phyloP scores from a whole-genome alignment of 2,329 filamentous ascomycete genomes.

The Penicillium sp. region DNA sequence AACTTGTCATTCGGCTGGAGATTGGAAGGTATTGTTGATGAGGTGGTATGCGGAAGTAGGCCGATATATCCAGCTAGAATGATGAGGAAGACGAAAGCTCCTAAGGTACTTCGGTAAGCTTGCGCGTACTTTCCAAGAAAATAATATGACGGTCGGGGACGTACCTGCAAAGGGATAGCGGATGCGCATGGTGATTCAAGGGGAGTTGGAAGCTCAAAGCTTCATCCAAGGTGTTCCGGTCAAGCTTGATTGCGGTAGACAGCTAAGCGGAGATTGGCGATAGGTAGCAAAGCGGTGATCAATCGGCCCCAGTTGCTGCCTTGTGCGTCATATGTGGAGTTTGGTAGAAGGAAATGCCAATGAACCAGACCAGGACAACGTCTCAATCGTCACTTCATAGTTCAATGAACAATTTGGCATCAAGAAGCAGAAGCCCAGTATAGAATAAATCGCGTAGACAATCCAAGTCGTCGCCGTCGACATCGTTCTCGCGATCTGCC shows the following conservation, averaged over 20 bases:
- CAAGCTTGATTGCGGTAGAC: not conserved
- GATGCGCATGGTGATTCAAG: constrained; percentile 67
- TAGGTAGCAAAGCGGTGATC: constrained; percentile 10
- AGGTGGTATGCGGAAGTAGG: constrained; percentile 57
- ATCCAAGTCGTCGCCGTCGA: not conserved
- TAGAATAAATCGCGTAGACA: constrained; percentile 20
- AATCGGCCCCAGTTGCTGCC: constrained; percentile 19
- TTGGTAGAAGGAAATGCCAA: not conserved
- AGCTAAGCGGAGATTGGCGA: not conserved
- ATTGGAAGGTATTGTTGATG: constrained; percentile 41
- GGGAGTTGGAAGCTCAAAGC: not conserved
- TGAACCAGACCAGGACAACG: not conserved
- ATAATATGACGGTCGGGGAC: constrained; percentile 29
- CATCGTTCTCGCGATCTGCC: constrained; percentile 24
- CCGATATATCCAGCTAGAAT: constrained; percentile 76
- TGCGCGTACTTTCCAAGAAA: constrained; percentile 3
- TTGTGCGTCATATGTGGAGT: constrained; percentile 31
- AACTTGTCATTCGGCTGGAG: constrained; percentile 80
- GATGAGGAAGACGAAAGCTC: constrained; percentile 64
- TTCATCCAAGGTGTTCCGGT: not conserved
- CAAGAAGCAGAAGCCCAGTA: not conserved
- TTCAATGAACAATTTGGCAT: not conserved
- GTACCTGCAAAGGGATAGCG: constrained; percentile 83
- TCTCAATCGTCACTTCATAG: not conserved
- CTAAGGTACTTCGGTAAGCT: constrained; percentile 44